Base-by-base conservation (phyloP, 371 early-diverging fungal genomes). In the Mucor piriformis region DNA sequence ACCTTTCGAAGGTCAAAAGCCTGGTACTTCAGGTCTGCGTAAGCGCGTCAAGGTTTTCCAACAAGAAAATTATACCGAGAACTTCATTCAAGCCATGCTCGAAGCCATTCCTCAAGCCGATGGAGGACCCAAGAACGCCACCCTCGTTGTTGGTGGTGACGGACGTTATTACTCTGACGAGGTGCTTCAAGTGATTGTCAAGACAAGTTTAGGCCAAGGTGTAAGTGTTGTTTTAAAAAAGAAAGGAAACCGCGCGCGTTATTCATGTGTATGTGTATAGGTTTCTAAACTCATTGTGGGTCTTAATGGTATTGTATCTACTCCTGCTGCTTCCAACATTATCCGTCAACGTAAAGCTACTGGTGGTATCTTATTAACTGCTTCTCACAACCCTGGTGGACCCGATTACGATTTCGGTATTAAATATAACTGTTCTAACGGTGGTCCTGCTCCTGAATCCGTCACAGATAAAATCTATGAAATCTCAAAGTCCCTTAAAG, bases 341-440 rank as follows among this genome's bases (percentile, higher is more conserved):
- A 97, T 98, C 66, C 88, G 96, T 59, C 89, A 91, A 66, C 82
- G 79, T 69, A 81, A 90, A 62, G 95, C 96, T 29, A 91, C 93
- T 11, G 89, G 95, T 62, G 96, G 97, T 59, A 96, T 98, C 54
- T 85, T 98, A 49, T 77, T 98, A 64, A 96, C 97, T 25, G 98
- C 98, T 10, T 94, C 95, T 35, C 98, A 98, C 82, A 98, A 98
- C 82, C 97, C 98, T 29, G 98, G 98, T 59, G 98, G 98, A 53
- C 97, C 96, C 38, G 88, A 95, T 8, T 90, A 92, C 66, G 98
- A 98, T 74, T 98, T 98, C 82, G 98, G 98, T 59, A 95, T 98
- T 77, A 98, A 98, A 76, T 97, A 92, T 82, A 98, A 98, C 79
- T 86, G 88, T 54, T 80, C 87, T 77, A 98, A 95, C 74, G 98